Percentiles rank a stretch among this genome's conserved stretches.
Evolutionary conservation across 768 basidiomycete species (phyloP).

Genomic region (Hirschioporus abietinus): DNA sequence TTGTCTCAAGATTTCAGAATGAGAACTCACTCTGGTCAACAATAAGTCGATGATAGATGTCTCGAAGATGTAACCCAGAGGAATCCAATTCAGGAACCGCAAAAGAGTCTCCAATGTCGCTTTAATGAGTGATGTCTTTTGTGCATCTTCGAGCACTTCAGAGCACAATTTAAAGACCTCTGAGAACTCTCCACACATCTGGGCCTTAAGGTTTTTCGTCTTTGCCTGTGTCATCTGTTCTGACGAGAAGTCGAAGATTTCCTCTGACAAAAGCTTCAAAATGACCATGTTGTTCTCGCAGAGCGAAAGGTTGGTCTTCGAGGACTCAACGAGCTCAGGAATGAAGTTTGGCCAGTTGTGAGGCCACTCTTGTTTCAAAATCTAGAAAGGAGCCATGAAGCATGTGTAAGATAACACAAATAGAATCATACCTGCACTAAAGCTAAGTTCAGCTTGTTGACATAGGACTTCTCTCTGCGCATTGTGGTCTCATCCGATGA

Average conservation of each 20-base stretch:
- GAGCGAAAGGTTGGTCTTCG: constrained; percentile 90
- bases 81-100: constrained; percentile 98
- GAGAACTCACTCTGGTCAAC: constrained; percentile 71
- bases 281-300: constrained; percentile 99
- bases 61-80: constrained; percentile 97
- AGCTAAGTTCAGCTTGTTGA: constrained; percentile 96
- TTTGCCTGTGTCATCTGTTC: constrained; percentile 98
- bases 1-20: constrained; percentile 13
- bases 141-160: constrained; percentile 95
- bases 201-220: constrained; percentile 95
- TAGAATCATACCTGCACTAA: constrained; percentile 75
- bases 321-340: constrained; percentile 93
- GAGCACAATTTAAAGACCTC: constrained; percentile 98
- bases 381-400: constrained; percentile 41
- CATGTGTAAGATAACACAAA: constrained; percentile 6
- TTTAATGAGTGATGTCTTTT: constrained; percentile 90
- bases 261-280: constrained; percentile 92
- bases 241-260: constrained; percentile 97
- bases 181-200: constrained; percentile 95
- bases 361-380: constrained; percentile 99
- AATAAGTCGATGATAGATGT: constrained; percentile 94
- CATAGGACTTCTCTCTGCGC: constrained; percentile 88
- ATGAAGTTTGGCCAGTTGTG: constrained; percentile 99
- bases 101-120: constrained; percentile 92
- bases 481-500: constrained; percentile 86